Percentiles rank a stretch among this genome's conserved stretches.
Evolutionary conservation across 371 early-diverging fungal genomes (phyloP).

Genomic region (Batkoa obscura): DNA sequence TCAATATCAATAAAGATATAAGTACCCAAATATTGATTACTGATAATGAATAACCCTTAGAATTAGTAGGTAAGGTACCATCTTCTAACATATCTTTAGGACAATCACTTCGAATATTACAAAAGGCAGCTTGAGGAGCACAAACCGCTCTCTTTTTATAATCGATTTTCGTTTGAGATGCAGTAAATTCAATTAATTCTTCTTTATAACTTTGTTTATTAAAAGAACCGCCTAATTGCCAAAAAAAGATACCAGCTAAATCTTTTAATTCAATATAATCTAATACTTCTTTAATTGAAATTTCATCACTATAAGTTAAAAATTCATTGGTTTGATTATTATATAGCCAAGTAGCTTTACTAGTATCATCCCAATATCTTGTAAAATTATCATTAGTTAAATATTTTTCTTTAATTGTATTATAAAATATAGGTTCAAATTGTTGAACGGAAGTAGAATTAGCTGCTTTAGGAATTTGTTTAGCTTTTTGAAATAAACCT

Average conservation of each 20-base stretch:
- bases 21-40: background rate
- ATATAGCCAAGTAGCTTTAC: background rate
- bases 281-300: background rate
- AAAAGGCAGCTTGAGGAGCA: background rate
- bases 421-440: background rate
- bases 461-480: background rate
- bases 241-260: conserved; percentile 3
- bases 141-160: background rate
- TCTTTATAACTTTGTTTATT: background rate
- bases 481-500: background rate
- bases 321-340: background rate
- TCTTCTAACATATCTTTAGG: too few relatives aligned
- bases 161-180: background rate
- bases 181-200: background rate
- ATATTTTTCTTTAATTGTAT: background rate
- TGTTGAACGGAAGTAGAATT: background rate
- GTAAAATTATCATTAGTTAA: background rate
- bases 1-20: background rate
- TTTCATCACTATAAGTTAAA: background rate
- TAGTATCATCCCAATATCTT: background rate
- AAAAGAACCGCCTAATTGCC: background rate
- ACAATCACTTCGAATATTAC: background rate
- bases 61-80: too few relatives aligned
- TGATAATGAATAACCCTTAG: too few relatives aligned
- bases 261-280: background rate